A percentile compares a stretch with the other conserved stretches of the same genome.
phyloP scores from a whole-genome alignment of 1,284 basidiomycete species.

The Rhodofomes roseus region DNA sequence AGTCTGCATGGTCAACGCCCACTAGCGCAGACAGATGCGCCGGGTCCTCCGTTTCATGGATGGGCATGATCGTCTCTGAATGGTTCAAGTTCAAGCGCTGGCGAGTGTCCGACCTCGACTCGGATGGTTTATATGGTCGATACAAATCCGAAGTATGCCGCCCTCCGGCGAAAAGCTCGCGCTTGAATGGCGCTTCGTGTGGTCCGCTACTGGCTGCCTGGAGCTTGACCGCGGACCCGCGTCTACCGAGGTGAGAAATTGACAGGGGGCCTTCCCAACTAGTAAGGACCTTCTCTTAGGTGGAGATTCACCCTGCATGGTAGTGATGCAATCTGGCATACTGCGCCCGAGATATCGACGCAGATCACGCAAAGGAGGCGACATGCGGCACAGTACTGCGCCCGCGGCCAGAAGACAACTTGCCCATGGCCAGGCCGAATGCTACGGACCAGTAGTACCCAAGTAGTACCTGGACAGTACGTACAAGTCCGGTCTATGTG shows the following conservation, averaged over 20 bases:
- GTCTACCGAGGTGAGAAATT: background rate
- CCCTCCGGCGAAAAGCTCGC: too few species aligned
- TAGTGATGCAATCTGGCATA: background rate
- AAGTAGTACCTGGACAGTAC: background rate
- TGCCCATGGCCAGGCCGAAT: too few species aligned
- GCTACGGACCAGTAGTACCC: too few species aligned
- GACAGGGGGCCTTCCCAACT: background rate
- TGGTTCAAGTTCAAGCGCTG: background rate
- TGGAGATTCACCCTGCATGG: background rate
- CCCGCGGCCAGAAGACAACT: background rate
- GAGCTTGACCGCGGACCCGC: background rate
- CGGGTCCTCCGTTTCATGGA: slow-evolving; percentile 31
- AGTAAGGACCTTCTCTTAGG: background rate
- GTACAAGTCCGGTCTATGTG: background rate
- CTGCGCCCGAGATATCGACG: background rate
- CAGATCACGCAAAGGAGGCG: background rate
- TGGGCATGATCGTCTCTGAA: slow-evolving; percentile 25
- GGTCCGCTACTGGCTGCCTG: background rate
- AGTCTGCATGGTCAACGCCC: slow-evolving; percentile 40
- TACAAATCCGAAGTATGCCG: too few species aligned
- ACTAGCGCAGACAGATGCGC: slow-evolving; percentile 29
- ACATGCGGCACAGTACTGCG: background rate
- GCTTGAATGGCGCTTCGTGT: background rate
- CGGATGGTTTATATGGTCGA: background rate
- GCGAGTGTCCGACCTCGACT: background rate